Evolutionary conservation across 1,284 basidiomycete species (phyloP).

Genomic region (Tranzscheliella williamsii): DNA sequence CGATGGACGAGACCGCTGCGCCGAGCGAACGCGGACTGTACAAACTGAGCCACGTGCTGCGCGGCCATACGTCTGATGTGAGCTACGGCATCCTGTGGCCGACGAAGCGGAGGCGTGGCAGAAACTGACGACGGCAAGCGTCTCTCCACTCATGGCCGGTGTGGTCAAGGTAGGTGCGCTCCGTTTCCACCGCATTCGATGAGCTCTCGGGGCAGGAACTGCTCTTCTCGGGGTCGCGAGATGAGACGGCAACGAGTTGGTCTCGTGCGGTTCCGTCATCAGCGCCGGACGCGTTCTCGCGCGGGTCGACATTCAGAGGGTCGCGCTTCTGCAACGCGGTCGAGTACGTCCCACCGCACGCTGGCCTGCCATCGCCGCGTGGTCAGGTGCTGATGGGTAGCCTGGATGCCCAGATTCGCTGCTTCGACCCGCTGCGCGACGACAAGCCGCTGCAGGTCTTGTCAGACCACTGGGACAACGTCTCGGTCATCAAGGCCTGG

Average conservation of each 20-base stretch:
- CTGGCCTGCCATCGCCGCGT: conserved; percentile 2
- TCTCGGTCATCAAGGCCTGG: conserved; percentile 21
- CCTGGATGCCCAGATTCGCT: conserved; percentile 37
- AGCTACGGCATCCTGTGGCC: no score
- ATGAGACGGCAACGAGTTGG: conserved; percentile 20
- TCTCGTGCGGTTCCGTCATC: conserved; percentile 4
- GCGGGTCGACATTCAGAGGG: conserved; percentile 7
- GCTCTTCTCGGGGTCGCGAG: conserved; percentile 30
- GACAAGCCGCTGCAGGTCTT: conserved; percentile 28
- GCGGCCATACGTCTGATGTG: conserved; percentile 23
- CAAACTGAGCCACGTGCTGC: conserved; percentile 16
- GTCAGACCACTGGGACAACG: conserved; percentile 40
- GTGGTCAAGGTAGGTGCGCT: conserved; percentile 8
- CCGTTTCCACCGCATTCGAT: conserved; percentile 13
- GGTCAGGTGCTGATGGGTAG: conserved; percentile 28
- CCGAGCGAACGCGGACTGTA: no score
- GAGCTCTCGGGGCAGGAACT: conserved; percentile 15
- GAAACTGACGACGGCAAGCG: no score
- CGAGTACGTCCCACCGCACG: conserved; percentile 5
- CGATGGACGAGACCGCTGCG: no score
- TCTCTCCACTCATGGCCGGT: background rate
- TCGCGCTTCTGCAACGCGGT: conserved; percentile 27
- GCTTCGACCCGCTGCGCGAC: conserved; percentile 24
- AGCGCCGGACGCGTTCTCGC: conserved; percentile 1
- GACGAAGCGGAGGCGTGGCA: no score